phyloP scores from a whole-genome alignment of 192 early-diverging fungal genomes.

The Coemansia sp. region DNA sequence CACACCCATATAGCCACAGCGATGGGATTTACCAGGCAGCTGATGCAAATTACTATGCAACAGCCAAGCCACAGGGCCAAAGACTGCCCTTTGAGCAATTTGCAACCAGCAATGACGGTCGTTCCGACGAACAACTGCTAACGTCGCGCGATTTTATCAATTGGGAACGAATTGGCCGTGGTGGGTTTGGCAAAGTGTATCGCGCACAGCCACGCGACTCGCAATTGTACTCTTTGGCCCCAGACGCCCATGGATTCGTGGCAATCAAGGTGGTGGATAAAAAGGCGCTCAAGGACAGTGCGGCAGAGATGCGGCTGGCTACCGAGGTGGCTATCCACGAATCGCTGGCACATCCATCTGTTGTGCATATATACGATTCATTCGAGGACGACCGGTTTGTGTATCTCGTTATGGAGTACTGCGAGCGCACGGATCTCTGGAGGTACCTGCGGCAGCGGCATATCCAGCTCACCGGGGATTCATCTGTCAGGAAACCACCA shows the following conservation, averaged over 20 bases:
- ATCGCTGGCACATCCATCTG: constrained; percentile 55
- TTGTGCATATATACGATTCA: constrained; percentile 63
- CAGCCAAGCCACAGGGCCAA: neutral
- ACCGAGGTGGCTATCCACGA: constrained; percentile 70
- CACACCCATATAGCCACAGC: neutral
- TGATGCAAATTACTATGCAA: neutral
- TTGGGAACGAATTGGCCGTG: constrained; percentile 48
- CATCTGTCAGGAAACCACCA: neutral
- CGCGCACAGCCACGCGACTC: constrained; percentile 19
- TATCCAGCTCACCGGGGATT: neutral
- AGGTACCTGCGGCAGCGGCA: constrained; percentile 36
- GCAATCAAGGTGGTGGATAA: constrained; percentile 49
- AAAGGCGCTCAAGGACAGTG: constrained; percentile 24
- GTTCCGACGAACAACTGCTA: neutral
- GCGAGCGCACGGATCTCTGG: constrained; percentile 52
- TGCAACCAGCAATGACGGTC: neutral
- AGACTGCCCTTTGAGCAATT: neutral
- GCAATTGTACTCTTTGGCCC: neutral
- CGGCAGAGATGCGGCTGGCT: constrained; percentile 55
- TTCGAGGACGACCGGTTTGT: constrained; percentile 69
- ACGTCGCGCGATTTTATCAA: constrained; percentile 29
- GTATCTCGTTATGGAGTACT: constrained; percentile 75
- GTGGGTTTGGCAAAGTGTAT: constrained; percentile 52
- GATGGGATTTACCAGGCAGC: neutral
- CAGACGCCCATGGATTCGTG: constrained; percentile 10